Evolutionary conservation across 192 early-diverging fungal species (phyloP).

Genomic region (Kappamyces sp.): DNA sequence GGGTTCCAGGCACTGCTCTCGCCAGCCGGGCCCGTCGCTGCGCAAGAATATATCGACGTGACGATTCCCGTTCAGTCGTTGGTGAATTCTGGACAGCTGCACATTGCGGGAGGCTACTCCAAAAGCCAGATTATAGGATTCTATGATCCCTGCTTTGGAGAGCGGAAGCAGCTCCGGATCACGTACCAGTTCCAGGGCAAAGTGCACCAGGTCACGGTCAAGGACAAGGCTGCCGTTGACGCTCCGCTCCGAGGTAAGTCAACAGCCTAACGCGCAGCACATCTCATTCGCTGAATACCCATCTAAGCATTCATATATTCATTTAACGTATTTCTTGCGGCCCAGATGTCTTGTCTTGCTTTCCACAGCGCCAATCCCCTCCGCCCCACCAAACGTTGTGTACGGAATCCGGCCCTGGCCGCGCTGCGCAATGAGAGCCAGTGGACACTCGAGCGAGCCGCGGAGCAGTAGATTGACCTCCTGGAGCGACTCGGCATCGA

Average conservation of each 20-base stretch:
- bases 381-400: too few species aligned
- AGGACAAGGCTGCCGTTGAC: conserved; percentile 72
- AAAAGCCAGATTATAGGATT: conserved; percentile 90
- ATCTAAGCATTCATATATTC: not conserved
- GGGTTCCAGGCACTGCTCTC: conserved; percentile 3
- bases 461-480: conserved; percentile 39
- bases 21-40: not conserved
- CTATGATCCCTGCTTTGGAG: conserved; percentile 91
- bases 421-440: not conserved
- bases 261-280: not conserved
- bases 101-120: conserved; percentile 77
- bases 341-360: too few species aligned
- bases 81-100: conserved; percentile 78
- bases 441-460: conserved; percentile 9
- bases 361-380: too few species aligned
- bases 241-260: conserved; percentile 63
- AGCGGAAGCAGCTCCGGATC: conserved; percentile 74
- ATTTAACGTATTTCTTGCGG: too few species aligned
- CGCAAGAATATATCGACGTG: conserved; percentile 64
- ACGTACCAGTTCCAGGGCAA: conserved; percentile 76
- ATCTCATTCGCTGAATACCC: not conserved
- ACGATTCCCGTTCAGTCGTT: conserved; percentile 78
- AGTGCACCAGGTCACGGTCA: conserved; percentile 73
- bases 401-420: not conserved
- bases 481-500: conserved; percentile 16